A percentile compares a stretch with the other conserved stretches of the same genome.
These are phyloP conservation scores for Coprinellus micaceus DNA, from an alignment of 768 basidiomycete species.

Conservation along the genomic window DNA sequence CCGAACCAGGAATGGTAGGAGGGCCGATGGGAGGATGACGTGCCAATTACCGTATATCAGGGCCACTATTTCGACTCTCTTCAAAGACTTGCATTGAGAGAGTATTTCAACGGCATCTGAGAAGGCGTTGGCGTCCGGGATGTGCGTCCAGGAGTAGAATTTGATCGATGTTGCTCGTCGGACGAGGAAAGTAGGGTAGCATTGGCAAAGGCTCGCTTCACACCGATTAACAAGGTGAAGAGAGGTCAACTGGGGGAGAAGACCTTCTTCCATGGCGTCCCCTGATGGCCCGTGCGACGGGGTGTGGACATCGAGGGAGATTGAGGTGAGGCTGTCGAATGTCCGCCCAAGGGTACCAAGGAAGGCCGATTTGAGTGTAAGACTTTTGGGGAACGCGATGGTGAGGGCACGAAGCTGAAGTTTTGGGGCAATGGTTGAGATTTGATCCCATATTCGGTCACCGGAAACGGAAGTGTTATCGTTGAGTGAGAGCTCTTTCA, in stretches of 20 bases:
- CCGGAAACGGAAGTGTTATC: neutral
- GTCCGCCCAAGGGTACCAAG: neutral
- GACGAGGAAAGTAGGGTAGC: neutral
- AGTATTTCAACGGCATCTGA: neutral
- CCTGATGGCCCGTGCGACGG: neutral
- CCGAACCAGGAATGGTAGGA: neutral
- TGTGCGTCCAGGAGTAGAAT: neutral
- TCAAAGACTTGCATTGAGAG: neutral
- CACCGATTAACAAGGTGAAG: neutral
- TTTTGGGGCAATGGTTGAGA: neutral
- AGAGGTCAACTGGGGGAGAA: neutral
- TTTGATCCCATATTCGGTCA: neutral
- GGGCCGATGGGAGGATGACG: neutral
- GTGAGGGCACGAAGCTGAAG: neutral
- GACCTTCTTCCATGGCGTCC: neutral
- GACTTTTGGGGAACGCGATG: neutral
- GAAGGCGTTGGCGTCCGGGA: neutral
- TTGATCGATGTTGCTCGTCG: neutral
- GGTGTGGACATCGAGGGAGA: slow-evolving; percentile 2
- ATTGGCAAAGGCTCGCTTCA: neutral
- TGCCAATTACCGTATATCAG: too few relatives aligned
- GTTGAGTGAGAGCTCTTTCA: neutral
- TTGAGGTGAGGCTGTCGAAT: neutral
- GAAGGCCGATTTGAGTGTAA: neutral
- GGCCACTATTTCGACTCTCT: neutral